Conservation (phyloP, 345 rosid genomes). For the Microcos paniculata region DNA sequence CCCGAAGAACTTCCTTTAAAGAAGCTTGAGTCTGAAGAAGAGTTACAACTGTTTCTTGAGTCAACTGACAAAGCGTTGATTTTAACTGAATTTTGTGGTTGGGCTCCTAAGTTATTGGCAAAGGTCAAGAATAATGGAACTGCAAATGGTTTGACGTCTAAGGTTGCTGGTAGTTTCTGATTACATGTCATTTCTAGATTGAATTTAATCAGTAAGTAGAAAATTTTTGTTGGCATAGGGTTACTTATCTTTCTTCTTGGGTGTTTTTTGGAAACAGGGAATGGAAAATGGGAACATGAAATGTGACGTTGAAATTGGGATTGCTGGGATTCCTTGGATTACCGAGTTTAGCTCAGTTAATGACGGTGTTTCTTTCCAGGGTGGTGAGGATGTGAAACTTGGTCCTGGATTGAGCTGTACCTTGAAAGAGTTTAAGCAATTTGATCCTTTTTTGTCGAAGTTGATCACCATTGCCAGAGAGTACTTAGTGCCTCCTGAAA, state of each 20-base stretch:
- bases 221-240: slow-evolving; percentile 8
- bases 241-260: slow-evolving; percentile 13
- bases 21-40: slow-evolving; percentile 40
- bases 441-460: slow-evolving; percentile 64
- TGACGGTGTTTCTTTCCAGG: slow-evolving; percentile 38
- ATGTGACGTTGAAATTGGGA: slow-evolving; percentile 53
- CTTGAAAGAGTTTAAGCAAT: slow-evolving; percentile 56
- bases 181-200: slow-evolving; percentile 32
- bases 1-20: slow-evolving; percentile 57
- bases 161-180: slow-evolving; percentile 87
- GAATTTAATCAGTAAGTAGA: slow-evolving; percentile 19
- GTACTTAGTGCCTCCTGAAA: slow-evolving; percentile 65
- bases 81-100: slow-evolving; percentile 82
- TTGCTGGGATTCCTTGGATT: slow-evolving; percentile 64
- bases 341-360: slow-evolving; percentile 47
- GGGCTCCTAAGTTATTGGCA: slow-evolving; percentile 53
- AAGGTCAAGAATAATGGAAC: slow-evolving; percentile 44
- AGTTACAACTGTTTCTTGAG: slow-evolving; percentile 55
- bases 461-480: slow-evolving; percentile 56
- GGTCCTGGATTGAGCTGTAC: slow-evolving; percentile 49
- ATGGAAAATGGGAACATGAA: slow-evolving; percentile 43
- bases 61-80: slow-evolving; percentile 78
- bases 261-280: slow-evolving; percentile 33
- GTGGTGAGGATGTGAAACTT: slow-evolving; percentile 25
- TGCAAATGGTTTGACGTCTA: slow-evolving; percentile 36